Base-by-base conservation (phyloP, 2,329 filamentous ascomycete species). In the Capronia americana region DNA sequence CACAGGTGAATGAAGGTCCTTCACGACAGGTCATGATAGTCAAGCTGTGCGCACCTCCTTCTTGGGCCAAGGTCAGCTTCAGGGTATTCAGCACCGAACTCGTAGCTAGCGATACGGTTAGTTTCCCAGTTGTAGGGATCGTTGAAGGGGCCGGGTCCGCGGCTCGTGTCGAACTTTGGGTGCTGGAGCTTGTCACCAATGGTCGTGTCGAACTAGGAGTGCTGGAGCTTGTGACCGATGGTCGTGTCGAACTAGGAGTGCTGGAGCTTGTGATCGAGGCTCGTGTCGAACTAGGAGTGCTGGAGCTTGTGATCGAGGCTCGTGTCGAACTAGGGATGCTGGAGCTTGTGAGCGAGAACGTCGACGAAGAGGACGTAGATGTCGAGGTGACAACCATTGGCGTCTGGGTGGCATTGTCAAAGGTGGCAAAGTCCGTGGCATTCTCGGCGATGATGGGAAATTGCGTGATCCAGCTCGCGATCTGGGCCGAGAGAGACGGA, bases 401-500 rank as follows among this genome's bases (percentile, higher is more conserved):
- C 24, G 28, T 41, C 44, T 51, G 44, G 4, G 58, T 61, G 4
- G 48, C 14, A 11, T 61, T 63, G 20, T 41, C 28, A 20, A 53
- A 38, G 8, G 58, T 53, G 10, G 26, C 23, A 4, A 61, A 61
- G 3, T 50, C 34, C 7, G 57, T 48, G 6, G 23, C 46, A 23
- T 54, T 50, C 7, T 44, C 38, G 1, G 57, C 17, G n/a, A 61
- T 54, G 7, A 46, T 17, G 17, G 63, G 63, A 26, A 65, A 65
- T 14, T 65, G 50, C 11, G 63, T 54, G 17, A 61, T 61, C 63
- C 63, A 65, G 12, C 17, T 48, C 17, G 46, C 28, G 17, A 61
- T 54, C 28, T 59, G 30, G 34, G 57, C 30, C 23, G 41, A 56
- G 4, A 65, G 55, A 4, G 32, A 23, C 4, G 63, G 50, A 38